Base-by-base conservation (phyloP, 352 stramenopile species). In the Phytophthora sp. region DNA sequence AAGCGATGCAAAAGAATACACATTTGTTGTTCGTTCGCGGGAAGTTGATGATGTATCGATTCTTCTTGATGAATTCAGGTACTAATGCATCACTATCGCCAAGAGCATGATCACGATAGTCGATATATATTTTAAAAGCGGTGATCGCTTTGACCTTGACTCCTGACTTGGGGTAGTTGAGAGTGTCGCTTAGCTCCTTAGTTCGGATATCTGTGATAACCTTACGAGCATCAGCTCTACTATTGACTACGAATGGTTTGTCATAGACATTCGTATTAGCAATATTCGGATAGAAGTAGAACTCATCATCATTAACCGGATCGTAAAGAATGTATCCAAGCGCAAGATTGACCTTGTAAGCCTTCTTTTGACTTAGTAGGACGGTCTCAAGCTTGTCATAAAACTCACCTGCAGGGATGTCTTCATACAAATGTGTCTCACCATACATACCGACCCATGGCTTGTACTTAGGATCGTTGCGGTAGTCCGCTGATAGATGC, bases 311-410 rank as follows among this genome's bases (percentile, higher is more conserved):
- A 17, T 13, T 48, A 21, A n/a, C 9, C 2, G 54, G 21, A 32
- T 57, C 37, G 5, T 43, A 43, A 15, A 62, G 20, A 5, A 15
- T 48, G 52, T 57, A 69, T 20, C 60, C 60, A 4, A 62, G 23
- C 8, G 20, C n/a, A 41, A 69, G 9, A 49, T 69, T 60, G n/a
- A 63, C 27, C 27, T 69, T 69, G 21, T 48, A 62, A 5, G 48
- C 39, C 18, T 55, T 48, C 23, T 35, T 42, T 42, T 60, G 58
- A 4, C 15, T 27, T 32, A 48, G 5, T 31, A 54, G 9, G 6
- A 62, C 32, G 49, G 52, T 44, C 28, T 62, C 42, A 35, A 62
- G 17, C 20, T 30, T 42, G 5, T 62, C 39, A 42, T 53, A 62
- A 24, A 62, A 62, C 21, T 53, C 30, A 20, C 30, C 28, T 1